Base-by-base conservation (phyloP, 441 rosid species). In the Rhodomyrtus psidioides region DNA sequence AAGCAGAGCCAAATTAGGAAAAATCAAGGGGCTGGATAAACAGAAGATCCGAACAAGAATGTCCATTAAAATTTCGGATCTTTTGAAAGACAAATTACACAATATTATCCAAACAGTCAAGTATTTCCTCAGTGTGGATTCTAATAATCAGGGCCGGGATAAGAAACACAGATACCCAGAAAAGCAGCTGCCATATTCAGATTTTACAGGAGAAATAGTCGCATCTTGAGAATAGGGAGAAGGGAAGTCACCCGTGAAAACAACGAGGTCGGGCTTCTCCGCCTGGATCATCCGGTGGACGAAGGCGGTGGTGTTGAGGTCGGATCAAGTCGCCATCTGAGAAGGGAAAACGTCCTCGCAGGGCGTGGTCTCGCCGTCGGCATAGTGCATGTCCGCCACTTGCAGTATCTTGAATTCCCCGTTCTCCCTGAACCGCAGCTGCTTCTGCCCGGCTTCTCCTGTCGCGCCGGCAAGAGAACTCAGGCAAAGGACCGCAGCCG, bases 331-430 rank as follows among this genome's bases (percentile, higher is more conserved):
- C 60, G 27, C 59, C 44, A 21, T 24, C 84, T 82, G 51, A n/a
- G 84, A 82, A 5, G 51, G 28, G 1, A 82, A 2, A 1, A 82
- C 60, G 62, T 82, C 62, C 84, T 30, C 60, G 84, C 60, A 82
- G 27, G 84, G 51, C 6, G 84, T 82, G 21, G 84, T 21, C 84
- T 30, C 30, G 42, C 84, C 84, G 60, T 82, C 51, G 51, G 28
- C 84, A 10, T 53, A 82, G 83, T 82, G 84, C 84, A 82, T 82
- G 83, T 82, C 83, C 60, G 83, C 83, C 42, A 82, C 83, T 42
- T 82, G 83, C 55, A 82, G 60, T 49, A 82, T 82, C 83, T 82
- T 82, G 49, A 82, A 82, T 24, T 27, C 17, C 58, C 83, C 83
- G 15, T 30, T 39, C 6, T 0, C 56, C 23, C 83, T 14, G 49